Percentiles rank a stretch among this genome's conserved stretches.
These are phyloP conservation scores for Zygotorulaspora danielsina DNA, from an alignment of 805 yeast genomes.

Conservation along the genomic window DNA sequence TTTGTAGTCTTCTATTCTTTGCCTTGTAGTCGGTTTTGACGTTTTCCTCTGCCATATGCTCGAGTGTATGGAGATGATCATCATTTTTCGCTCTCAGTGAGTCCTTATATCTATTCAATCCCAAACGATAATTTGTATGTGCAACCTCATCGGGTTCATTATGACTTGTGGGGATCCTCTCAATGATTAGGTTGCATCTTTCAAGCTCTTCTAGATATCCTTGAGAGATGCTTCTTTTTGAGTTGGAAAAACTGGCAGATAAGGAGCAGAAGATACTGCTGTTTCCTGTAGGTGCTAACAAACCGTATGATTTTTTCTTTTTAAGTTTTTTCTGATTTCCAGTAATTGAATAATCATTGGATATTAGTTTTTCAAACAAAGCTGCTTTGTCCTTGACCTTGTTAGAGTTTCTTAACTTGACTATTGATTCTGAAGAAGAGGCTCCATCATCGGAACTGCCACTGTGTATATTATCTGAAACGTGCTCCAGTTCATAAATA, in stretches of 20 bases:
- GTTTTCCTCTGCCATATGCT: not conserved
- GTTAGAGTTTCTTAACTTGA: slow-evolving; percentile 28
- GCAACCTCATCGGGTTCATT: not conserved
- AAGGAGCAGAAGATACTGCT: not conserved
- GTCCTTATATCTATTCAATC: slow-evolving; percentile 7
- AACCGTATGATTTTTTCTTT: slow-evolving; percentile 13
- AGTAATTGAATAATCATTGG: slow-evolving; percentile 8
- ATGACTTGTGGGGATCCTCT: slow-evolving; percentile 3
- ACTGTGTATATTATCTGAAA: slow-evolving; percentile 10
- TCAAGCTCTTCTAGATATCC: slow-evolving; percentile 22
- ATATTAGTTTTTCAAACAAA: slow-evolving; percentile 30
- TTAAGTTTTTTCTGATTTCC: slow-evolving; percentile 10
- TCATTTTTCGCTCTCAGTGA: slow-evolving; percentile 4
- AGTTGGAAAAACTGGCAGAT: slow-evolving; percentile 1
- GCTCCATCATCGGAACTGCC: slow-evolving; percentile 7
- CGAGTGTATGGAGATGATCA: not conserved
- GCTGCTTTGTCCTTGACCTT: slow-evolving; percentile 34
- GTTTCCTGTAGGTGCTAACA: slow-evolving; percentile 4
- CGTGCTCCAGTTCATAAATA: slow-evolving; percentile 17
- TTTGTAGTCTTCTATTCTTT: slow-evolving; percentile 13
- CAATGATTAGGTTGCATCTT: slow-evolving; percentile 16
- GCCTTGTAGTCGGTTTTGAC: slow-evolving; percentile 4
- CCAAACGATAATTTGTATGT: not conserved
- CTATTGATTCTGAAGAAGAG: slow-evolving; percentile 23
- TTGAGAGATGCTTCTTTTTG: slow-evolving; percentile 20